Percentiles rank a stretch among this genome's conserved stretches.
phyloP scores from a whole-genome alignment of 2,329 filamentous ascomycete genomes.

The Endoconidiophora laricicola region DNA sequence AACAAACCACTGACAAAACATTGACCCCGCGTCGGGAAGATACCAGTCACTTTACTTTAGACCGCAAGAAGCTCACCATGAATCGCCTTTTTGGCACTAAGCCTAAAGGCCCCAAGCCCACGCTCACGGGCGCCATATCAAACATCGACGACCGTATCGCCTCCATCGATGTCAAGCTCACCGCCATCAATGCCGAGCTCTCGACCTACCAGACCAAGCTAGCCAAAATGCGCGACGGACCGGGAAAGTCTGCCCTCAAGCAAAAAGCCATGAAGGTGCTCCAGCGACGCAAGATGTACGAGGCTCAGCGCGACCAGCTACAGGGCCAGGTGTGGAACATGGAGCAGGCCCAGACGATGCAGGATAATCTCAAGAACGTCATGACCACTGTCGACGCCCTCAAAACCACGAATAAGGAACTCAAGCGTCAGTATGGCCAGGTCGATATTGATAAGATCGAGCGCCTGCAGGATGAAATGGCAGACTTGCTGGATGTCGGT shows the following conservation, averaged over 20 bases:
- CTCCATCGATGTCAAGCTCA: conserved; percentile 84
- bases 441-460: conserved; percentile 97
- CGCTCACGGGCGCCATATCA: conserved; percentile 63
- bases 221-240: conserved; percentile 83
- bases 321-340: conserved; percentile 96
- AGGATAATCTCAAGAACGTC: conserved; percentile 94
- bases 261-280: conserved; percentile 90
- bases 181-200: conserved; percentile 80
- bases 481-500: conserved; percentile 88
- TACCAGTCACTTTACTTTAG: no score
- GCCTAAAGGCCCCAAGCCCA: conserved; percentile 75
- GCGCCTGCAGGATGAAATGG: conserved; percentile 96
- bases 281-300: conserved; percentile 86
- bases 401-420: conserved; percentile 87
- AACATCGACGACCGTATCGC: conserved; percentile 76
- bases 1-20: no score
- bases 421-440: conserved; percentile 90
- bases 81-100: conserved; percentile 91
- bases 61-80: conserved; percentile 37
- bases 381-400: conserved; percentile 97
- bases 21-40: no score
- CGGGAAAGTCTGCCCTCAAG: conserved; percentile 81
- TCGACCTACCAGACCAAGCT: conserved; percentile 76
- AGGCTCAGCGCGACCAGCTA: conserved; percentile 82
- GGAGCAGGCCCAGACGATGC: conserved; percentile 97